A percentile compares a stretch with the other conserved stretches of the same genome.
Evolutionary conservation across 495 filamentous ascomycete genomes (phyloP).

Genomic region (Aspergillus asperescens): DNA sequence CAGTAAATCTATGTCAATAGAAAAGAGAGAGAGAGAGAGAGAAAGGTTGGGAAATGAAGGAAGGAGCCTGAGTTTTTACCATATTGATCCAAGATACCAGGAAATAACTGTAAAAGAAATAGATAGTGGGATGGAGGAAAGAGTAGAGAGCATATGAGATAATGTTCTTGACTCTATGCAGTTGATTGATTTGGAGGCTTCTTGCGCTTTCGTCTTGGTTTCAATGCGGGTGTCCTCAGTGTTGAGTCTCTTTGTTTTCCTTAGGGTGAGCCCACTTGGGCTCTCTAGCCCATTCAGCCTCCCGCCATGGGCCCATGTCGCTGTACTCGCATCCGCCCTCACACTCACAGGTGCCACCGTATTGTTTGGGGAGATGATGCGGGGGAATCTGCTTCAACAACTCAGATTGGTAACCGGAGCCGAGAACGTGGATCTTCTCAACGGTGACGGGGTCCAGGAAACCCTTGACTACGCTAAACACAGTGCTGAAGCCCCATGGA

Average conservation of each 20-base stretch:
- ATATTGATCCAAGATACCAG: conserved; percentile 20
- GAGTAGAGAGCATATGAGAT: conserved; percentile 6
- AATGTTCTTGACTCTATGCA: conserved; percentile 25
- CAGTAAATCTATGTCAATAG: conserved; percentile 13
- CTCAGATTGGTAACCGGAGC: conserved; percentile 73
- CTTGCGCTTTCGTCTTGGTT: conserved; percentile 32
- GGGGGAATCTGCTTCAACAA: conserved; percentile 76
- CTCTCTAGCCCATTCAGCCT: conserved; percentile 62
- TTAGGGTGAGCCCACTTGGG: conserved; percentile 62
- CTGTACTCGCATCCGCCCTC: conserved; percentile 79
- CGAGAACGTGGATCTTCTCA: conserved; percentile 89
- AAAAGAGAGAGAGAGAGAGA: conserved; percentile 6
- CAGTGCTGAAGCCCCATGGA: conserved; percentile 83
- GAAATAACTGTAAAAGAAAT: not conserved
- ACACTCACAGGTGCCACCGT: conserved; percentile 82
- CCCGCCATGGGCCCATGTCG: conserved; percentile 90
- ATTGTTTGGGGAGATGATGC: conserved; percentile 84
- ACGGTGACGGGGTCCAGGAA: conserved; percentile 97
- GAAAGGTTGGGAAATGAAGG: conserved; percentile 6
- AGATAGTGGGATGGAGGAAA: conserved; percentile 8
- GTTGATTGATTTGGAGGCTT: conserved; percentile 27
- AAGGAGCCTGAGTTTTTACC: conserved; percentile 15
- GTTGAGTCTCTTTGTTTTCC: conserved; percentile 24
- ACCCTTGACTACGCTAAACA: conserved; percentile 78
- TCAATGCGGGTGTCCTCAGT: conserved; percentile 28